phyloP scores from a whole-genome alignment of 495 filamentous ascomycete genomes.

The Aspergillus taichungensis region DNA sequence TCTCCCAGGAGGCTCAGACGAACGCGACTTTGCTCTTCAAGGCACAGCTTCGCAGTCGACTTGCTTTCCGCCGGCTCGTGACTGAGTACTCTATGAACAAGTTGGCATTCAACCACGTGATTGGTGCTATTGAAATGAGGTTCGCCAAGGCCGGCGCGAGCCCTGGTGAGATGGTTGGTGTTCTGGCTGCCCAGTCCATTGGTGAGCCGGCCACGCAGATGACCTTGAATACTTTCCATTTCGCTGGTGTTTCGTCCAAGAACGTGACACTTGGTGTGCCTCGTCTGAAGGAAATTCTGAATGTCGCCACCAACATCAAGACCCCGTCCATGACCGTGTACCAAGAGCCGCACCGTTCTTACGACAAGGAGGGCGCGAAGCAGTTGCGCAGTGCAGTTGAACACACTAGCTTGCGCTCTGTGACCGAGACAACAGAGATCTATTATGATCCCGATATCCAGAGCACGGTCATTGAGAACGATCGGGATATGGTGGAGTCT shows the following conservation, averaged over 20 bases:
- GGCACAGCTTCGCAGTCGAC: conserved; percentile 75
- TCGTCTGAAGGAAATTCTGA: conserved; percentile 98
- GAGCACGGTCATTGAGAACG: conserved; percentile 73
- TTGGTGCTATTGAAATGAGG: conserved; percentile 82
- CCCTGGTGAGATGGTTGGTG: conserved; percentile 97
- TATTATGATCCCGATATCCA: conserved; percentile 94
- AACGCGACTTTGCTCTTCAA: conserved; percentile 88
- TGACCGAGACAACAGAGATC: conserved; percentile 86
- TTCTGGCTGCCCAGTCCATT: conserved; percentile 95
- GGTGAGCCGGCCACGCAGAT: conserved; percentile 99
- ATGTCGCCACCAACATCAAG: conserved; percentile 96
- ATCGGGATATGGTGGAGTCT: conserved; percentile 89
- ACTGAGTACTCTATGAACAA: conserved; percentile 77
- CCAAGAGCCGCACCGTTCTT: conserved; percentile 47
- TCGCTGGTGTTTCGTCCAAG: conserved; percentile 98
- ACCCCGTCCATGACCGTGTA: conserved; percentile 97
- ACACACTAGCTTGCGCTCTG: conserved; percentile 87
- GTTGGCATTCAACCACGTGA: conserved; percentile 82
- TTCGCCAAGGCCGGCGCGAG: conserved; percentile 73
- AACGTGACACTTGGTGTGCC: conserved; percentile 99
- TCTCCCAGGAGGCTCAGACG: conserved; percentile 78
- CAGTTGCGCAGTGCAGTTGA: conserved; percentile 78
- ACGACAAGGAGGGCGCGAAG: conserved; percentile 74
- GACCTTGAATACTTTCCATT: conserved; percentile 99
- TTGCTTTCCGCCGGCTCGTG: conserved; percentile 87